phyloP scores from a whole-genome alignment of 805 yeast species.

The Yamadazyma sp. region DNA sequence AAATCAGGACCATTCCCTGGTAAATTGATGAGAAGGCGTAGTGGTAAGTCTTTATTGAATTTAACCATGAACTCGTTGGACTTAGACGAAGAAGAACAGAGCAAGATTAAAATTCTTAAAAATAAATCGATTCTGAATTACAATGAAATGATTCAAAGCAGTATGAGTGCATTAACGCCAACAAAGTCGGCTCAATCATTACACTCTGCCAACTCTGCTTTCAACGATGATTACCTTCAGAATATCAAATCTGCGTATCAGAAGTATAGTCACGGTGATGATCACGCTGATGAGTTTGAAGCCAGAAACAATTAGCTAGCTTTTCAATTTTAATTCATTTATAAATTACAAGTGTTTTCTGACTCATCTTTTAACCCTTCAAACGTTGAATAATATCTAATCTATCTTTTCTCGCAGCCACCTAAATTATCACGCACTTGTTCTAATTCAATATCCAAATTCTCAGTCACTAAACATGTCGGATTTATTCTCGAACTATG shows the following conservation, averaged over 20 bases:
- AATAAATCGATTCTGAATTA: slow-evolving; percentile 18
- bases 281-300: slow-evolving; percentile 57
- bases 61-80: slow-evolving; percentile 68
- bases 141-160: slow-evolving; percentile 17
- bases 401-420: too few relatives aligned
- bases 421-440: background rate
- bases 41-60: slow-evolving; percentile 71
- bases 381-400: too few relatives aligned
- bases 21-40: slow-evolving; percentile 59
- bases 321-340: too few relatives aligned
- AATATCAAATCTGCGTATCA: slow-evolving; percentile 38
- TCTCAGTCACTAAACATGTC: slow-evolving; percentile 7
- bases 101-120: slow-evolving; percentile 15
- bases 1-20: slow-evolving; percentile 52
- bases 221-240: slow-evolving; percentile 32
- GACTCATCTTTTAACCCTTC: too few relatives aligned
- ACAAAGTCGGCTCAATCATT: slow-evolving; percentile 24
- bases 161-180: slow-evolving; percentile 20
- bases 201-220: slow-evolving; percentile 24
- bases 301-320: too few relatives aligned
- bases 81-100: slow-evolving; percentile 53
- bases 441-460: background rate
- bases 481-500: slow-evolving; percentile 57
- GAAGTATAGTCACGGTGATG: slow-evolving; percentile 36
- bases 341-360: too few relatives aligned